Evolutionary conservation across 257 asterid genomes (phyloP).

Genomic region (Capsicum chinense): DNA sequence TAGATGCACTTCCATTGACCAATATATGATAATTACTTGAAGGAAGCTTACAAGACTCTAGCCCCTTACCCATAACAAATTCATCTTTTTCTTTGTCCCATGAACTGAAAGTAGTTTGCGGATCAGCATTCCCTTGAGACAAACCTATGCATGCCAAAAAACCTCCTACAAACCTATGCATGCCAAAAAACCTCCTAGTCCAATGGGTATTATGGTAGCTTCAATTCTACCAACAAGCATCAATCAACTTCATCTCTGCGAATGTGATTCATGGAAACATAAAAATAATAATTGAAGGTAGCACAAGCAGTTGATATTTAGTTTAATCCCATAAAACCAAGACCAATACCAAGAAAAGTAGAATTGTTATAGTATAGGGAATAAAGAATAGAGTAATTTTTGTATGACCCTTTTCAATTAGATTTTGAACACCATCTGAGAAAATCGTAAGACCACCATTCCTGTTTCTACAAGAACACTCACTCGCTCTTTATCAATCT

Average conservation of each 20-base stretch:
- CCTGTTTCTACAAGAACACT: slow-evolving; percentile 93
- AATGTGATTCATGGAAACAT: slow-evolving; percentile 94
- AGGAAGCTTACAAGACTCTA: slow-evolving; percentile 68
- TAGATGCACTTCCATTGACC: not conserved
- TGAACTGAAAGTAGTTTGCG: slow-evolving; percentile 87
- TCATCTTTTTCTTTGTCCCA: slow-evolving; percentile 93
- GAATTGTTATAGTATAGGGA: slow-evolving; percentile 91
- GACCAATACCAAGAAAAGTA: slow-evolving; percentile 91
- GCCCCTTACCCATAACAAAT: slow-evolving; percentile 96
- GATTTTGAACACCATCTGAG: slow-evolving; percentile 84
- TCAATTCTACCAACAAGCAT: slow-evolving; percentile 96
- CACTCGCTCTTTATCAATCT: slow-evolving; percentile 86
- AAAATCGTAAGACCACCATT: slow-evolving; percentile 88
- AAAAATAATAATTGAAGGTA: slow-evolving; percentile 87
- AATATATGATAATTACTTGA: not conserved
- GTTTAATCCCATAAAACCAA: slow-evolving; percentile 95
- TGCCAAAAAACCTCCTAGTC: slow-evolving; percentile 97
- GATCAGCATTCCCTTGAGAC: slow-evolving; percentile 92
- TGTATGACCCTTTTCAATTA: slow-evolving; percentile 78
- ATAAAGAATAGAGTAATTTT: slow-evolving; percentile 92
- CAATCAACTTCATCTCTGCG: slow-evolving; percentile 96
- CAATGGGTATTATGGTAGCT: slow-evolving; percentile 94
- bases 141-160: slow-evolving; percentile 88
- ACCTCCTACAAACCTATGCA: too few relatives aligned
- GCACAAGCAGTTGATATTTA: slow-evolving; percentile 98